Conservation (phyloP, 371 early-diverging fungal genomes). For the Mortierella sp. region DNA sequence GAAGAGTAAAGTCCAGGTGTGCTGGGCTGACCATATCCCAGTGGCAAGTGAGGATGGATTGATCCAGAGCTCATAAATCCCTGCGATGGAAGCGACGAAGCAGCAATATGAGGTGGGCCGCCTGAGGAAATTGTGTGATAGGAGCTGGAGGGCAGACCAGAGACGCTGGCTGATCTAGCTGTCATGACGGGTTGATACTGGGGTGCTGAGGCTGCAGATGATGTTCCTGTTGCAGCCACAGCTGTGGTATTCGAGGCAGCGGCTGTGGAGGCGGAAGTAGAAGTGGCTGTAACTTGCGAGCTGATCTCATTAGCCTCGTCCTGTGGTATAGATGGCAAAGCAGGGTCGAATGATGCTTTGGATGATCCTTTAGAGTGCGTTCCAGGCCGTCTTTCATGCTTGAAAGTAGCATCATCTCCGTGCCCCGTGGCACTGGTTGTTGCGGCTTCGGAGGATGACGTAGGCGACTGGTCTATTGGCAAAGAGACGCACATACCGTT, state of each 20-base stretch:
- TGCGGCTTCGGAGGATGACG: slow-evolving; percentile 6
- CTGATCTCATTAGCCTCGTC: slow-evolving; percentile 16
- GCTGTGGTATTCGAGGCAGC: neutral
- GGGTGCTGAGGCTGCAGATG: slow-evolving; percentile 7
- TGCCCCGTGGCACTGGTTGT: slow-evolving; percentile 12
- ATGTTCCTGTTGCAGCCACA: neutral
- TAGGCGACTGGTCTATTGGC: slow-evolving; percentile 17
- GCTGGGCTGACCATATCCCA: slow-evolving; percentile 1
- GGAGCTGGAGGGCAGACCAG: slow-evolving; percentile 26
- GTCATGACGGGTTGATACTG: slow-evolving; percentile 37
- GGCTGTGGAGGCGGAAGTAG: neutral
- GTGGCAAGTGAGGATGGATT: slow-evolving; percentile 6
- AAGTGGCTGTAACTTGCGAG: neutral
- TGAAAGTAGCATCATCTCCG: slow-evolving; percentile 17
- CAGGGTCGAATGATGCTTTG: slow-evolving; percentile 36
- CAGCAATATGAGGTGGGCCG: neutral
- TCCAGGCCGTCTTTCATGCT: slow-evolving; percentile 13
- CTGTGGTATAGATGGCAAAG: slow-evolving; percentile 41
- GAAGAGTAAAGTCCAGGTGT: slow-evolving; percentile 23
- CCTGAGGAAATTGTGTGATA: neutral
- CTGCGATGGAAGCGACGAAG: slow-evolving; percentile 44
- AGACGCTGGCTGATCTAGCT: slow-evolving; percentile 42
- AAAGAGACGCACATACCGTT: slow-evolving; percentile 43
- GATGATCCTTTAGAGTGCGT: slow-evolving; percentile 37
- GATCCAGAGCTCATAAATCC: slow-evolving; percentile 29